Percentiles rank a stretch among this genome's conserved stretches.
Evolutionary conservation across 257 asterid genomes (phyloP).

Genomic region (Rhazya stricta): DNA sequence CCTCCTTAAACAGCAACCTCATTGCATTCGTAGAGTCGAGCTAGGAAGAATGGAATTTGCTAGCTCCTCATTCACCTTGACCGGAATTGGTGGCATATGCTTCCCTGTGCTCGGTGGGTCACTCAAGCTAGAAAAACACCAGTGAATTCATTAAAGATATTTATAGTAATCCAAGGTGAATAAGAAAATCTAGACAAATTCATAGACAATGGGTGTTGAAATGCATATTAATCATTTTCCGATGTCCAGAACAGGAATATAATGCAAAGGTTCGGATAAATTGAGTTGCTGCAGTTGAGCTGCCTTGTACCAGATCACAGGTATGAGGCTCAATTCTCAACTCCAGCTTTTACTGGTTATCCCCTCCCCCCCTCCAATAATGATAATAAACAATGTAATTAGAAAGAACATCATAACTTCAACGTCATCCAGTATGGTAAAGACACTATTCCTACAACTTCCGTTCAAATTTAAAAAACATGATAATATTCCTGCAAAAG

Average conservation of each 20-base stretch:
- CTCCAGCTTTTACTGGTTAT: no score
- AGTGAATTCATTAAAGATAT: neutral
- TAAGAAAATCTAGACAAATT: neutral
- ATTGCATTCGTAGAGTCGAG: conserved; percentile 35
- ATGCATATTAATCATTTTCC: neutral
- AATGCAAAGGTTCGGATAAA: neutral
- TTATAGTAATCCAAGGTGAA: neutral
- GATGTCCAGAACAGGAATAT: neutral
- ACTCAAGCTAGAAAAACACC: neutral
- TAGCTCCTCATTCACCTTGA: conserved; percentile 56
- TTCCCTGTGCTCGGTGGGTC: neutral
- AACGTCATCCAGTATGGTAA: neutral
- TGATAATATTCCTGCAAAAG: neutral
- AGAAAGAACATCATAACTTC: no score
- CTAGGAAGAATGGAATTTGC: conserved; percentile 64
- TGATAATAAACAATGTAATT: no score
- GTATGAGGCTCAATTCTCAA: neutral
- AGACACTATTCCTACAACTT: neutral
- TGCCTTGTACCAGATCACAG: neutral
- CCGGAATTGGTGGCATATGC: conserved; percentile 48
- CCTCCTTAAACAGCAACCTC: conserved; percentile 5
- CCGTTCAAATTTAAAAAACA: neutral
- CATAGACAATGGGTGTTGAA: no score
- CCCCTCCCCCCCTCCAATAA: neutral
- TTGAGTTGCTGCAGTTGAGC: neutral